Evolutionary conservation across 2,329 filamentous ascomycete genomes (phyloP).

Genomic region (Dendrostoma leiphaemia): DNA sequence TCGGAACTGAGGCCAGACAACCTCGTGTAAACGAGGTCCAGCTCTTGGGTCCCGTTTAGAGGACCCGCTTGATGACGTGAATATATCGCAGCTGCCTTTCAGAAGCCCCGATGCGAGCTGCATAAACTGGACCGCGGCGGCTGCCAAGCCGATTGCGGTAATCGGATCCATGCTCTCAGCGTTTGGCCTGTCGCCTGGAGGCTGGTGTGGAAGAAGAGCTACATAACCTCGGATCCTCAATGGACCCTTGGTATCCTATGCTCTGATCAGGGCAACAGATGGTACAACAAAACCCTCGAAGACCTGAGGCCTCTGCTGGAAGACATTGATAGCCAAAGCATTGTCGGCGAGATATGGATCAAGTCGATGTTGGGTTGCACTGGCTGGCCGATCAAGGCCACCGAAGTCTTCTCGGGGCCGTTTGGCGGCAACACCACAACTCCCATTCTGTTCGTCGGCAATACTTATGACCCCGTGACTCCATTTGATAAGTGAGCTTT

Average conservation of each 20-base stretch:
- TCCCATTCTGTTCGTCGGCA: slow-evolving; percentile 20
- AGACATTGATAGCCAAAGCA: slow-evolving; percentile 12
- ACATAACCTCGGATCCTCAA: neutral
- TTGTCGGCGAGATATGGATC: slow-evolving; percentile 15
- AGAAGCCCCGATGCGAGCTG: too few species aligned
- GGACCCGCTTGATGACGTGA: too few species aligned
- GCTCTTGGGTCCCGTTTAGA: too few species aligned
- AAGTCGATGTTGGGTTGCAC: slow-evolving; percentile 10
- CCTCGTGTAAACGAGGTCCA: too few species aligned
- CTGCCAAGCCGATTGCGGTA: too few species aligned
- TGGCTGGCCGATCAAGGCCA: slow-evolving; percentile 16
- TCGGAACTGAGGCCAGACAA: too few species aligned
- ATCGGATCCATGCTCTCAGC: too few species aligned
- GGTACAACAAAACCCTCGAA: slow-evolving; percentile 17
- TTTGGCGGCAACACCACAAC: slow-evolving; percentile 17
- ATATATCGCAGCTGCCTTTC: too few species aligned
- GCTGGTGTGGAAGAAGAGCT: too few species aligned
- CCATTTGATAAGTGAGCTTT: slow-evolving; percentile 17
- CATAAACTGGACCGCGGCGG: too few species aligned
- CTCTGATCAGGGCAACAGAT: slow-evolving; percentile 18
- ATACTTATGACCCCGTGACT: slow-evolving; percentile 19
- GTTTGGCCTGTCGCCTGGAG: too few species aligned
- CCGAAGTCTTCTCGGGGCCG: slow-evolving; percentile 16
- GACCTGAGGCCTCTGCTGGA: slow-evolving; percentile 11
- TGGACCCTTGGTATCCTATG: slow-evolving; percentile 13